A percentile compares a stretch with the other conserved stretches of the same genome.
Conservation (phyloP, 2,329 filamentous ascomycete species). For the Aureobasidium sp. region DNA sequence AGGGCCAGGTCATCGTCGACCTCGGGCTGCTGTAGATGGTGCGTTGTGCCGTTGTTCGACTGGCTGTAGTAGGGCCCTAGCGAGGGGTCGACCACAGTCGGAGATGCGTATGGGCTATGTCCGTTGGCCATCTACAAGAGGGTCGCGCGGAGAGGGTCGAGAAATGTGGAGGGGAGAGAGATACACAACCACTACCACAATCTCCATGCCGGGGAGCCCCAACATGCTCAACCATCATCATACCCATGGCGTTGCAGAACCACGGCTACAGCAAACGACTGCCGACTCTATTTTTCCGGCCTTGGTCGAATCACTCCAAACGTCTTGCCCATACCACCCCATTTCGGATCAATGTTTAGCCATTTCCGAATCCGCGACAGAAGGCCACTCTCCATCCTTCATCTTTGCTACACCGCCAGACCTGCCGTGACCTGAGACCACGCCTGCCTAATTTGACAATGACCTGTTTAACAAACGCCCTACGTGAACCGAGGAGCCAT, state of each 20-base stretch:
- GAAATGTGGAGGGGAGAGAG: background rate
- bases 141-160: background rate
- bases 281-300: background rate
- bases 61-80: slow-evolving; percentile 12
- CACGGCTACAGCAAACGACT: background rate
- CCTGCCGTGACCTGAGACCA: background rate
- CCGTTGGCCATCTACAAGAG: background rate
- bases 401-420: background rate
- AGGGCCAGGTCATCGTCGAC: slow-evolving; percentile 13
- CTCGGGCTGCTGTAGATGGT: slow-evolving; percentile 6
- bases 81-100: slow-evolving; percentile 11
- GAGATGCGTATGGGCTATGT: background rate
- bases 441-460: background rate
- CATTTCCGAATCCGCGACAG: background rate
- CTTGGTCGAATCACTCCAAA: background rate
- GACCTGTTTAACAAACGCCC: background rate
- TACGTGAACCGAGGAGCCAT: background rate
- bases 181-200: background rate
- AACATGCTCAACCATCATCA: background rate
- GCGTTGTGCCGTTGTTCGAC: background rate
- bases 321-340: background rate
- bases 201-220: background rate
- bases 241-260: background rate
- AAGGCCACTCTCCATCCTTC: background rate
- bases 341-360: slow-evolving; percentile 4